Base-by-base conservation (phyloP, 2,329 filamentous ascomycete species). In the Ilyonectria mors-panacis region DNA sequence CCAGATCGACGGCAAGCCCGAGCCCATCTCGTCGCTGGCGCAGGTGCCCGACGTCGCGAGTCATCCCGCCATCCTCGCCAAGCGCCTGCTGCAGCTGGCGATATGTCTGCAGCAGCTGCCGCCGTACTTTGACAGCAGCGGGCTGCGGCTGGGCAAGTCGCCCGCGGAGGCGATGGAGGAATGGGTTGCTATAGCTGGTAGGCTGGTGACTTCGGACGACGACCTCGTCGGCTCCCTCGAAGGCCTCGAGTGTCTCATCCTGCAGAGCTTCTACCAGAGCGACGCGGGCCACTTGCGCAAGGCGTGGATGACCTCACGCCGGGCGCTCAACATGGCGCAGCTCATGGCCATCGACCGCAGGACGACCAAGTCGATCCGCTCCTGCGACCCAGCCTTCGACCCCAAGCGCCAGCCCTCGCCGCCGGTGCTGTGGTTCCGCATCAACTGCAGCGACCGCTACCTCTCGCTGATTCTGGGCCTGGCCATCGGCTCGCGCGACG, bases 231-330 rank as follows among this genome's bases (percentile, higher is more conserved):
- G 84, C 23, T 85, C 83, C 3, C 72, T 85, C 1, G 87, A 89
- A 72, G 87, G 87, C 2, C 73, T 89, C 1, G 85, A 89, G 74
- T 85, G 85, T 57, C 77, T 90, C 0, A 73, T 85, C 23, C 75
- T 90, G 0, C 79, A 86, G 42, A 80, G 81, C 19, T 75, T 86
- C 59, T 87, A 84, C 70, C 84, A 88, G 59, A 80, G 81, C 42
- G 88, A 89, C 63, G 81, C 81, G 0, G 88, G 88, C 1, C 87
- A 87, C 50, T 78, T 88, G 2, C 83, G 87, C 23, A 85, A 86
- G 50, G 80, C 86, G 2, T 90, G 87, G 87, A 75, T 90, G 23
- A 81, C 79, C 7, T 82, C 81, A 23, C 84, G 87, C 0, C 80
- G 86, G 6, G 85, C 85, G 5, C 76, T 89, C 37, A 82, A 81